phyloP scores from a whole-genome alignment of 805 yeast genomes.

The Candida ortonii region DNA sequence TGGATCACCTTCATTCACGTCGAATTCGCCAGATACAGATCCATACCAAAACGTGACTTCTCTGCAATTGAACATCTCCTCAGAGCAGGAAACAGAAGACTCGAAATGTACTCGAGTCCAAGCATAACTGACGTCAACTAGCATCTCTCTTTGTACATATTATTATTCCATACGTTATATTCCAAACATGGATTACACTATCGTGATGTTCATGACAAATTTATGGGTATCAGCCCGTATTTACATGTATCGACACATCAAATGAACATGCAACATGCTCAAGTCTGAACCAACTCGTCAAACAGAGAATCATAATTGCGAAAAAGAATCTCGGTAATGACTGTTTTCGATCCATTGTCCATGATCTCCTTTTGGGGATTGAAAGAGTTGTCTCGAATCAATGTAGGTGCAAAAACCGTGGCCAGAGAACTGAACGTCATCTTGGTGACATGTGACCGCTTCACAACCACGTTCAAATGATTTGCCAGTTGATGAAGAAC shows the following conservation, averaged over 20 bases:
- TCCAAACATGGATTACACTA: too few species aligned
- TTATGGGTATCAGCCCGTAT: not conserved
- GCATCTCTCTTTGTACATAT: not conserved
- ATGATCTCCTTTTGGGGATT: slow-evolving; percentile 77
- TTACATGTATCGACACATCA: not conserved
- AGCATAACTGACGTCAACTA: slow-evolving; percentile 65
- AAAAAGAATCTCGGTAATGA: slow-evolving; percentile 70
- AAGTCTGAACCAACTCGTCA: slow-evolving; percentile 6
- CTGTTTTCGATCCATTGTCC: slow-evolving; percentile 81
- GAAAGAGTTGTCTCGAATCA: slow-evolving; percentile 61
- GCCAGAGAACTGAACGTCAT: slow-evolving; percentile 84
- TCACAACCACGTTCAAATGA: slow-evolving; percentile 64
- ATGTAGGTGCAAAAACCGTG: slow-evolving; percentile 92
- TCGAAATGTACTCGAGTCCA: slow-evolving; percentile 69
- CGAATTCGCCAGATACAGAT: slow-evolving; percentile 62
- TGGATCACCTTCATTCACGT: slow-evolving; percentile 34
- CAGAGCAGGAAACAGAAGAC: slow-evolving; percentile 68
- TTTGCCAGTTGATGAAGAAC: slow-evolving; percentile 54
- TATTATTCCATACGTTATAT: not conserved
- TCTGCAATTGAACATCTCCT: slow-evolving; percentile 81
- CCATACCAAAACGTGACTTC: slow-evolving; percentile 73
- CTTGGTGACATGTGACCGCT: slow-evolving; percentile 54
- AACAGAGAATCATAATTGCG: slow-evolving; percentile 42
- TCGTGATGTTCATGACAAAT: too few species aligned
- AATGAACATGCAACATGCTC: not conserved